Conservation (phyloP, 176 grass and related monocot species). For the barley (Hordeum vulgare) region DNA sequence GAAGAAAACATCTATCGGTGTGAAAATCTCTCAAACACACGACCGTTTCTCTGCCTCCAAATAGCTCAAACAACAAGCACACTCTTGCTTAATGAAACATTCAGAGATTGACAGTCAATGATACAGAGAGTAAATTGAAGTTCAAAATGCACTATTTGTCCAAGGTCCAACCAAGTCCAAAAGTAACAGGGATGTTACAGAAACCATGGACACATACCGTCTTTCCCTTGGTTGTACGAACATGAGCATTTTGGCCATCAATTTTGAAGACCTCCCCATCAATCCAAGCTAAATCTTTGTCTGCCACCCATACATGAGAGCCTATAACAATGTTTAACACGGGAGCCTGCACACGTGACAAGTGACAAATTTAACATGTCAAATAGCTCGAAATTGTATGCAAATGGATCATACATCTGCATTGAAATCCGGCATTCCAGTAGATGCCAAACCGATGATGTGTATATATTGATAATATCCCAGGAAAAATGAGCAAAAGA, state of each 20-base stretch:
- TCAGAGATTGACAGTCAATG: not conserved
- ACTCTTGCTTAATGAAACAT: constrained; percentile 5
- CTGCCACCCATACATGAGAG: constrained; percentile 88
- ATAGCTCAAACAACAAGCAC: not conserved
- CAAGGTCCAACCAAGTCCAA: constrained; percentile 4
- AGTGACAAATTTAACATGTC: not conserved
- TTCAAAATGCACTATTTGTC: not conserved
- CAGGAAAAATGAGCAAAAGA: not conserved
- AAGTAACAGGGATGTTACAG: constrained; percentile 1
- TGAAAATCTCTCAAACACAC: too few relatives aligned
- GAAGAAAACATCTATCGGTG: too few relatives aligned
- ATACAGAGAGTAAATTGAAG: not conserved
- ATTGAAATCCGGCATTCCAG: not conserved
- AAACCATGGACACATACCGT: constrained; percentile 42
- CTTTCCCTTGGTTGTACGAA: constrained; percentile 73
- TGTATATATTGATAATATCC: not conserved
- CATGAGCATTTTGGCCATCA: constrained; percentile 59
- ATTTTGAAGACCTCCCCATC: constrained; percentile 90
- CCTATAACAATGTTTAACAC: constrained; percentile 66
- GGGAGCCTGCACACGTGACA: constrained; percentile 34
- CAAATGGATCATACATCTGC: not conserved
- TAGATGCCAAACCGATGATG: not conserved
- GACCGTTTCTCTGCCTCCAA: too few relatives aligned
- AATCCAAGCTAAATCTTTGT: constrained; percentile 77
- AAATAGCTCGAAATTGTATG: constrained; percentile 11